Evolutionary conservation across 1,284 basidiomycete species (phyloP), one percentile per base, ranked within the genome.

Genomic region (Microbotryomycetes sp.): DNA sequence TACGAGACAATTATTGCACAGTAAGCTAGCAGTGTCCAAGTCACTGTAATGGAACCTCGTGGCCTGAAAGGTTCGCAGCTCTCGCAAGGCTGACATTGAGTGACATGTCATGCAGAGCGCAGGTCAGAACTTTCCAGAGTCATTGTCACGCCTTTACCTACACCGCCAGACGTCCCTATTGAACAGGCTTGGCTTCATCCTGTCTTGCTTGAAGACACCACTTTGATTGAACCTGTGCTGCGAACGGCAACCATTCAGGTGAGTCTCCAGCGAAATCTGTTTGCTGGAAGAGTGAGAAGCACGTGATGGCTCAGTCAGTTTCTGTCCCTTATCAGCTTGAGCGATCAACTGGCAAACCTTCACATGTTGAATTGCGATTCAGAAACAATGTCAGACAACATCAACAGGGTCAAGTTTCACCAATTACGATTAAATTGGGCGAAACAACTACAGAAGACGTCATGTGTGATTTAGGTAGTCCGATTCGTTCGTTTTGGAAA

Each of bases 381-480:
- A n/a, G n/a, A n/a, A n/a, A n/a, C n/a, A 30, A 22, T 22, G 29
- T 28, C 46, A 23, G 22, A n/a, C 32, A 22, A 23, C 22, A 3
- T 22, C 52, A 54, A 32, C 23, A 23, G 28, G 25, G 1, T 19
- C 26, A 36, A 46, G 6, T 56, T 22, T 19, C 53, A 15, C 53
- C 56, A 3, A 14, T 68, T 12, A 54, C 29, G 16, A 59, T 70
- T 15, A n/a, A 26, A 14, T 47, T 70, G 4, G 63, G 61, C 14
- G n/a, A 58, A 4, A 70, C 69, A 23, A 71, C 66, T 3, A 62
- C 62, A 42, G 73, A 74, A 47, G 73, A 74, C 45, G 36, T 74
- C 25, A 49, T 71, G 29, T 71, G 70, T 52, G 67, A 70, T 19
- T 58, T 74, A 1, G 72, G 73, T 3, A 59, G 65, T 15, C 67